Evolutionary conservation across 306 rosid genomes (phyloP).

Genomic region (Fragaria vesca): DNA sequence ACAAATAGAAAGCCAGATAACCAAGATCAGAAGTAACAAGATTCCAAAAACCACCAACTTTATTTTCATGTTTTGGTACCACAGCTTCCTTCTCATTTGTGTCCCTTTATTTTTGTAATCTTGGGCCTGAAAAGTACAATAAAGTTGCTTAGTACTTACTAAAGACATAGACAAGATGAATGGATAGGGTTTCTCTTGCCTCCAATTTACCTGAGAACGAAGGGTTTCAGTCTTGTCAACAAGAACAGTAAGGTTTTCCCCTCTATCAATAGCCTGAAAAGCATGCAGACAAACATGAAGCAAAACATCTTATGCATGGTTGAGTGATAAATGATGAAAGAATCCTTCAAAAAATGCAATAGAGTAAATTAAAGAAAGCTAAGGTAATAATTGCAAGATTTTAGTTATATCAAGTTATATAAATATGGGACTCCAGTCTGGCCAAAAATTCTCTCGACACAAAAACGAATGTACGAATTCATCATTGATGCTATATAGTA

Average conservation of each 20-base stretch:
- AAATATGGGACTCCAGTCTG: no score
- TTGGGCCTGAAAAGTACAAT: slow-evolving; percentile 64
- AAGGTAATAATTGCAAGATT: no score
- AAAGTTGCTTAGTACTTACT: slow-evolving; percentile 22
- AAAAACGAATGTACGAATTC: neutral
- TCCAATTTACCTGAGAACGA: slow-evolving; percentile 62
- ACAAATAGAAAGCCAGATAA: slow-evolving; percentile 89
- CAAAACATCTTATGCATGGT: neutral
- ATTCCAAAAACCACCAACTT: slow-evolving; percentile 80
- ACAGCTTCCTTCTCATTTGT: slow-evolving; percentile 75
- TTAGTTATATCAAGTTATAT: no score
- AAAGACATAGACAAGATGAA: neutral
- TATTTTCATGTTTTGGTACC: slow-evolving; percentile 98
- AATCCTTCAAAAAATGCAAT: no score
- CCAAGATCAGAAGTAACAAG: slow-evolving; percentile 58
- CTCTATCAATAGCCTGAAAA: slow-evolving; percentile 75
- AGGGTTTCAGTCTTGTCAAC: slow-evolving; percentile 75
- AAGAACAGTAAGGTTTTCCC: slow-evolving; percentile 72
- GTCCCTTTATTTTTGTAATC: slow-evolving; percentile 65
- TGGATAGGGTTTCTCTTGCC: slow-evolving; percentile 17
- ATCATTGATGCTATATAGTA: neutral
- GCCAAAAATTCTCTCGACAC: neutral
- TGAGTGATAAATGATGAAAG: neutral
- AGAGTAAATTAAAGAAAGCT: no score
- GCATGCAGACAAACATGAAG: slow-evolving; percentile 15